Conservation (phyloP, 1,284 basidiomycete species). For the Ustilago bromivora region DNA sequence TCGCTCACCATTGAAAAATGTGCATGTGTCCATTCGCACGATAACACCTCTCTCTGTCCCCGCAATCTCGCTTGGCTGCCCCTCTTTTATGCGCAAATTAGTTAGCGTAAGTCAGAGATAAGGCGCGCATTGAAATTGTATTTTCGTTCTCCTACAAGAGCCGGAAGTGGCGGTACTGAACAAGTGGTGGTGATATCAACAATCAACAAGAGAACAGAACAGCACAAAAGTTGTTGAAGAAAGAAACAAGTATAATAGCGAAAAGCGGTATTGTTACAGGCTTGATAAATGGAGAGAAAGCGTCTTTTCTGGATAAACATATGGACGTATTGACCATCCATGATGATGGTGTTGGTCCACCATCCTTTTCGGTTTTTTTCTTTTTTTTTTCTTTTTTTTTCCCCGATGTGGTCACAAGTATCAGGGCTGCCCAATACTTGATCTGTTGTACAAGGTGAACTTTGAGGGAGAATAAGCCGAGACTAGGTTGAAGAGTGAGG, state of each 20-base stretch:
- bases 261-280: constrained; percentile 2
- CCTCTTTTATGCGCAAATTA: constrained; percentile 1
- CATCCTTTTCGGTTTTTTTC: no score
- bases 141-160: no score
- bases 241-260: constrained; percentile 1
- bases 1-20: no score
- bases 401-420: constrained; percentile 8
- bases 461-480: background rate
- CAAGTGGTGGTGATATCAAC: constrained; percentile 14
- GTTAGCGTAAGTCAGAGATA: background rate
- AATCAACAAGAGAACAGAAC: background rate
- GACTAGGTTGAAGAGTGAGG: background rate
- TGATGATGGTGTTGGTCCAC: background rate
- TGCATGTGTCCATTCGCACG: no score
- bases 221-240: background rate
- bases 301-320: constrained; percentile 8
- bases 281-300: constrained; percentile 1
- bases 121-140: background rate
- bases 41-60: background rate
- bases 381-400: background rate
- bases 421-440: constrained; percentile 36
- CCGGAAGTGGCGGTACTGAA: background rate
- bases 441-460: constrained; percentile 26
- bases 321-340: constrained; percentile 1
- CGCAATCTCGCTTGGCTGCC: constrained; percentile 5